Evolutionary conservation across 192 early-diverging fungal genomes (phyloP).

Genomic region (Gonapodya prolifera): DNA sequence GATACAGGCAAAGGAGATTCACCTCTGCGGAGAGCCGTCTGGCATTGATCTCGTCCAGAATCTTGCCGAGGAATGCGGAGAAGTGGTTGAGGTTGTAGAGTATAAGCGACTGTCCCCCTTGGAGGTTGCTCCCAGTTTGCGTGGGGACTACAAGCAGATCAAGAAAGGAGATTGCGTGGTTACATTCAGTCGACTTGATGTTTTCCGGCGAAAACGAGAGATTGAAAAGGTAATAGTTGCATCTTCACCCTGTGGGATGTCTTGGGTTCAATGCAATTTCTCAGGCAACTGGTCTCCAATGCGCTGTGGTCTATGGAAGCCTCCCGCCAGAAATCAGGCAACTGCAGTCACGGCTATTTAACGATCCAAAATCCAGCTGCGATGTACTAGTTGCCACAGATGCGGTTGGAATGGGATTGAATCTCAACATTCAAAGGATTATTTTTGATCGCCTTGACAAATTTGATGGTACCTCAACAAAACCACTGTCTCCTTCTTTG

Average conservation of each 20-base stretch:
- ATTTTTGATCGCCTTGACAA: conserved; percentile 70
- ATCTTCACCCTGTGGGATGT: too few relatives aligned
- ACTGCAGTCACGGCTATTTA: conserved; percentile 80
- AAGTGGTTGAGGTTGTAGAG: conserved; percentile 62
- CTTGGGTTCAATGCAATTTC: too few relatives aligned
- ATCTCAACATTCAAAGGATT: conserved; percentile 82
- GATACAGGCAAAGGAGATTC: conserved; percentile 69
- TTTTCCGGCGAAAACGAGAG: conserved; percentile 61
- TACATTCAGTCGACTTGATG: conserved; percentile 69
- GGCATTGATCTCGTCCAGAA: conserved; percentile 66
- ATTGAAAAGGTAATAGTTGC: too few relatives aligned
- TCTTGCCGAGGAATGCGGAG: conserved; percentile 56
- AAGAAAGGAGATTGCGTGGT: conserved; percentile 74
- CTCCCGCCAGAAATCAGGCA: conserved; percentile 89
- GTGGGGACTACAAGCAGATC: conserved; percentile 42
- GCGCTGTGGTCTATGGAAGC: conserved; percentile 84
- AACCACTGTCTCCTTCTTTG: conserved; percentile 54
- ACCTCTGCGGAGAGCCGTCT: conserved; percentile 86
- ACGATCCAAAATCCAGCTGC: conserved; percentile 60
- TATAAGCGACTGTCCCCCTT: conserved; percentile 69
- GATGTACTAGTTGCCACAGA: conserved; percentile 88
- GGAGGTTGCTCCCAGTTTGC: conserved; percentile 35
- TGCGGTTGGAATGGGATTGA: conserved; percentile 95
- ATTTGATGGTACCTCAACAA: conserved; percentile 51
- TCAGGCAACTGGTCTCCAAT: conserved; percentile 51